Percentiles rank a stretch among this genome's conserved stretches.
These are phyloP conservation scores for Chlamydomonas reinhardtii DNA, from an alignment of 163 green algal species.

Conservation along the genomic window DNA sequence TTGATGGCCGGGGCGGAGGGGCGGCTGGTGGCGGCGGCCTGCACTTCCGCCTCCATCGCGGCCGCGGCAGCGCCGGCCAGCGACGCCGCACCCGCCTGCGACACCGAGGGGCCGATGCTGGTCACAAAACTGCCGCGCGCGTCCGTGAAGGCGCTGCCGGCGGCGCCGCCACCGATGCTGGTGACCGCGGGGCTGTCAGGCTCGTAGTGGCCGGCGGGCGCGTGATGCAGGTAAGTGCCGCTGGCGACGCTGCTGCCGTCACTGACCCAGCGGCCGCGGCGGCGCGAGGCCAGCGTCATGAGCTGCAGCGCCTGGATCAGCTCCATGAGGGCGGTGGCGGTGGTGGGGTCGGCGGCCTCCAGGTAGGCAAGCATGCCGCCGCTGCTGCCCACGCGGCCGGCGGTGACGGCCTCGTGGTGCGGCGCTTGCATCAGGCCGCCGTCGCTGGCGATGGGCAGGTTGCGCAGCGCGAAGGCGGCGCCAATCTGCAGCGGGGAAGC, in stretches of 20 bases:
- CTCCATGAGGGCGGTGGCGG: slow-evolving; percentile 43
- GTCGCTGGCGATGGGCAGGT: slow-evolving; percentile 47
- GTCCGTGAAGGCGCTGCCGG: no score
- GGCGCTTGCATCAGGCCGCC: slow-evolving; percentile 34
- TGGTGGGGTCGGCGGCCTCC: slow-evolving; percentile 43
- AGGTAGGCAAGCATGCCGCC: slow-evolving; percentile 47
- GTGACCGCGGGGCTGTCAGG: neutral
- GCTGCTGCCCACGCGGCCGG: slow-evolving; percentile 25
- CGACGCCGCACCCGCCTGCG: slow-evolving; percentile 24
- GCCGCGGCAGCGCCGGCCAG: neutral
- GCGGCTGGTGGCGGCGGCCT: neutral
- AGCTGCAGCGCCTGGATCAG: slow-evolving; percentile 49
- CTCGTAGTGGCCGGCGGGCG: neutral
- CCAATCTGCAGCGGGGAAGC: no score
- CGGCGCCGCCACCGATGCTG: neutral
- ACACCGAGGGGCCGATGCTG: slow-evolving; percentile 38
- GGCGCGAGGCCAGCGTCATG: slow-evolving; percentile 29
- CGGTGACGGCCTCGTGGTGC: slow-evolving; percentile 9
- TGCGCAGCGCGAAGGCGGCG: slow-evolving; percentile 8
- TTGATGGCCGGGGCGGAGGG: neutral
- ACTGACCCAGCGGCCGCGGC: slow-evolving; percentile 14
- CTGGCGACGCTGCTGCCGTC: slow-evolving; percentile 39
- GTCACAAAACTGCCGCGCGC: slow-evolving; percentile 35
- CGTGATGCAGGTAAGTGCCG: neutral
- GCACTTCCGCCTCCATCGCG: neutral